Conservation (phyloP, 257 asterid genomes). For the Mitragyna speciosa region DNA sequence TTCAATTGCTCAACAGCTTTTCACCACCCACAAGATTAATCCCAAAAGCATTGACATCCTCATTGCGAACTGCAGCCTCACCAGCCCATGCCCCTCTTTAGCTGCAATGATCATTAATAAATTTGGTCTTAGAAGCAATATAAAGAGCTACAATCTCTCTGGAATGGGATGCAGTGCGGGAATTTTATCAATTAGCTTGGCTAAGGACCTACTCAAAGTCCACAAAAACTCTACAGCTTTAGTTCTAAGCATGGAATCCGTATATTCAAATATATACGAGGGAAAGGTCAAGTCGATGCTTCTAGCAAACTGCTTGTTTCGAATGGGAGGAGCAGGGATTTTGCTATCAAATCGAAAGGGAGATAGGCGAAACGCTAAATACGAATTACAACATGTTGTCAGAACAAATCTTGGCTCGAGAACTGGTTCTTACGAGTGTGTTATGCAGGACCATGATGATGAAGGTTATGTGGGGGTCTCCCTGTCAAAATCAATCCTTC, state of each 20-base stretch:
- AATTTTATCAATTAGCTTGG: conserved; percentile 7
- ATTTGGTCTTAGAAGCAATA: conserved; percentile 3
- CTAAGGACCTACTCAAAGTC: conserved; percentile 13
- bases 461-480: not conserved
- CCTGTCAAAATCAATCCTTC: not conserved
- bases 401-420: conserved; percentile 1
- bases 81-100: conserved; percentile 10
- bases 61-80: conserved; percentile 9
- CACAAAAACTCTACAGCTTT: conserved; percentile 7
- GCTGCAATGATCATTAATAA: not conserved
- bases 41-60: conserved; percentile 5
- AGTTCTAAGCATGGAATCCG: conserved; percentile 6
- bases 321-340: conserved; percentile 11
- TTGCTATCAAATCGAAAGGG: conserved; percentile 2
- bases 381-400: conserved; percentile 9
- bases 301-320: conserved; percentile 13
- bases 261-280: not conserved
- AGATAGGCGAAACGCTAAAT: not conserved
- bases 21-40: not conserved
- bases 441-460: not conserved
- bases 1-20: not conserved
- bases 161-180: conserved; percentile 18
- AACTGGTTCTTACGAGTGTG: not conserved
- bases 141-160: conserved; percentile 3
- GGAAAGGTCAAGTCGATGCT: conserved; percentile 16